Evolutionary conservation across 805 yeast genomes (phyloP), one percentile per base, ranked within the genome.

Genomic region (Candida nemodendra): DNA sequence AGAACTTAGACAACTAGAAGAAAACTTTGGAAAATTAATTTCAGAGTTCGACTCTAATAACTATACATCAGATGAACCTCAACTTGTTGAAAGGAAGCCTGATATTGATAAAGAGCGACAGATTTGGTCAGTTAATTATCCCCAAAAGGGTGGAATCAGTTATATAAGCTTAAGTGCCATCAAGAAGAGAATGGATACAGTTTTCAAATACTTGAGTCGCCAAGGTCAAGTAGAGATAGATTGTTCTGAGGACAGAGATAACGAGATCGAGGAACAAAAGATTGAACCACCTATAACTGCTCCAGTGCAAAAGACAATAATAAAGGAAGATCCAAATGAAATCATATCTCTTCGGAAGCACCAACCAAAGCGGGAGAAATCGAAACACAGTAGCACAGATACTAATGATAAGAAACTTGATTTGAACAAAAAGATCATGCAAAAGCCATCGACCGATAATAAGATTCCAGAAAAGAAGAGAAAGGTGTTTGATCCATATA

Each of bases 401-500:
- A 47, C 32, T 7, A 36, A 32, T 9, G 66, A 56, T 30, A 62
- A 57, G 33, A 55, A 61, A 11, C 37, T 51, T 18, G 60, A 58
- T 35, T 41, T 52, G 54, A 47, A 50, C 29, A 56, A 55, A 40
- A 55, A 51, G 30, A 48, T 53, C 30, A 43, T 57, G 45, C 36
- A 23, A 21, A 38, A 35, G 4, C 19, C 39, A 4, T 18, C 44
- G 12, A 38, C 36, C 16, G 39, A 51, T 25, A 50, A 50, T 33
- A 42, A 43, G 33, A 45, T 38, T 36, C 47, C 44, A 27, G 46
- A 51, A 19, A 39, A 41, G 35, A 59, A 56, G 32, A 48, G 50
- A 38, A 70, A 72, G 49, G 61, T 65, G 7, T 82, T 76, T 45
- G 82, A 82, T 59, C 88, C 89, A 4, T 82, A 79, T 46, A 57